These are phyloP conservation scores for Erysimum cheiri DNA, from an alignment of 441 rosid genomes.

Conservation along the genomic window DNA sequence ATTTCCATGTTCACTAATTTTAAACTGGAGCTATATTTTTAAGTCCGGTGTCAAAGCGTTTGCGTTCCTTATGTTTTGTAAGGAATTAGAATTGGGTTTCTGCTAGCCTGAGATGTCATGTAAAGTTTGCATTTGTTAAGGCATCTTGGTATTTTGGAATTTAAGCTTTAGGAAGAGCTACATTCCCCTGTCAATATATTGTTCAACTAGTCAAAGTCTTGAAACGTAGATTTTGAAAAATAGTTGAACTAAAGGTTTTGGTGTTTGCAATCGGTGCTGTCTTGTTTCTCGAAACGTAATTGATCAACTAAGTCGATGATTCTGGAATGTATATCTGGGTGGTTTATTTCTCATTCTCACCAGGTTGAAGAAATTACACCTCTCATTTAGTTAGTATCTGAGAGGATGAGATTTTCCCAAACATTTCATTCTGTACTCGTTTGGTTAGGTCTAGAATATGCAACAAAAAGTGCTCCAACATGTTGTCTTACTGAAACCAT, in stretches of 20 bases:
- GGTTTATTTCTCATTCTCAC: neutral
- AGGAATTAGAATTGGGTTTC: neutral
- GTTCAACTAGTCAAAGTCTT: neutral
- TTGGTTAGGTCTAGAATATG: constrained; percentile 8
- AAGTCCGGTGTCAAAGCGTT: neutral
- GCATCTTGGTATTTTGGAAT: constrained; percentile 8
- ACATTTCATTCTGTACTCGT: neutral
- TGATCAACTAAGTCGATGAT: constrained; percentile 1
- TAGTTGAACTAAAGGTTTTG: neutral
- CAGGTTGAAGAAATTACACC: neutral
- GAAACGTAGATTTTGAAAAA: neutral
- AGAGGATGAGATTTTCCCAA: neutral
- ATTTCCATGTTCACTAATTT: neutral
- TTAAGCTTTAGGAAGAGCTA: neutral
- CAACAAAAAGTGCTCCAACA: neutral
- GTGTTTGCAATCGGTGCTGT: neutral
- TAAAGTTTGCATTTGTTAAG: neutral
- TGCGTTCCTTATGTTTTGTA: constrained; percentile 14
- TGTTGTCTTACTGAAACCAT: neutral
- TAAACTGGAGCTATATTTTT: neutral
- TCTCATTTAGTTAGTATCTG: constrained; percentile 3
- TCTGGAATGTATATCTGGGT: neutral
- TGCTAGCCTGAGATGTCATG: constrained; percentile 10
- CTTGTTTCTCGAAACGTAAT: neutral
- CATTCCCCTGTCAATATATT: neutral